These are phyloP conservation scores for Fraxinus paxiana DNA, from an alignment of 305 asterid species.

Conservation along the genomic window DNA sequence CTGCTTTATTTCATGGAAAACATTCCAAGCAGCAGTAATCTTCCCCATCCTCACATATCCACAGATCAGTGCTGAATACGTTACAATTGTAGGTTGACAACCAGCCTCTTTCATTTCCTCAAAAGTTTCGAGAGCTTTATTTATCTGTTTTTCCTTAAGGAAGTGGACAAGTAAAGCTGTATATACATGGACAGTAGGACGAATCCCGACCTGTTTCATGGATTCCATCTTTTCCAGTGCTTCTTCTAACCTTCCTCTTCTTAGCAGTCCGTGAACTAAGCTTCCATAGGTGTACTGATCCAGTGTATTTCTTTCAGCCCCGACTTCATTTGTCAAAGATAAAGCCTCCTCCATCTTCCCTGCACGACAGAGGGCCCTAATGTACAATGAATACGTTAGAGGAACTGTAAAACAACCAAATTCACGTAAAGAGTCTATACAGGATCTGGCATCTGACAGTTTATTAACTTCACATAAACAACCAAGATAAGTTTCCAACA, in stretches of 20 bases:
- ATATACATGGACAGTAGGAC: slow-evolving; percentile 73
- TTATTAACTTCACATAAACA: slow-evolving; percentile 65
- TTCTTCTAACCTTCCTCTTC: slow-evolving; percentile 48
- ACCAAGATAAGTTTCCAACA: slow-evolving; percentile 56
- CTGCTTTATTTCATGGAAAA: slow-evolving; percentile 44
- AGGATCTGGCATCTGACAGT: slow-evolving; percentile 54
- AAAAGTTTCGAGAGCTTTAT: slow-evolving; percentile 50
- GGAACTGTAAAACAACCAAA: slow-evolving; percentile 55
- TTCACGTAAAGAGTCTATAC: slow-evolving; percentile 45
- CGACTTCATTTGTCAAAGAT: slow-evolving; percentile 46
- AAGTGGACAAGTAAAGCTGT: slow-evolving; percentile 62
- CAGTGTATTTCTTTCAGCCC: slow-evolving; percentile 40
- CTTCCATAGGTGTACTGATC: slow-evolving; percentile 68
- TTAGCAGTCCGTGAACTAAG: slow-evolving; percentile 58
- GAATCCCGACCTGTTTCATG: slow-evolving; percentile 48
- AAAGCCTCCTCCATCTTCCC: slow-evolving; percentile 70
- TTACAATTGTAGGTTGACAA: slow-evolving; percentile 58
- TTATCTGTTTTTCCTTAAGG: slow-evolving; percentile 45
- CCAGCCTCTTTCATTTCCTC: slow-evolving; percentile 61
- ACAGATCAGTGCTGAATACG: slow-evolving; percentile 64
- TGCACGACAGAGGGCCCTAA: slow-evolving; percentile 70
- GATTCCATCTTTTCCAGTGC: slow-evolving; percentile 60
- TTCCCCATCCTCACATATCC: slow-evolving; percentile 69
- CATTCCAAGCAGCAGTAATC: slow-evolving; percentile 52
- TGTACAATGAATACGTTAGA: slow-evolving; percentile 54